phyloP scores from a whole-genome alignment of 306 rosid species.

The Macrotyloma uniflorum region DNA sequence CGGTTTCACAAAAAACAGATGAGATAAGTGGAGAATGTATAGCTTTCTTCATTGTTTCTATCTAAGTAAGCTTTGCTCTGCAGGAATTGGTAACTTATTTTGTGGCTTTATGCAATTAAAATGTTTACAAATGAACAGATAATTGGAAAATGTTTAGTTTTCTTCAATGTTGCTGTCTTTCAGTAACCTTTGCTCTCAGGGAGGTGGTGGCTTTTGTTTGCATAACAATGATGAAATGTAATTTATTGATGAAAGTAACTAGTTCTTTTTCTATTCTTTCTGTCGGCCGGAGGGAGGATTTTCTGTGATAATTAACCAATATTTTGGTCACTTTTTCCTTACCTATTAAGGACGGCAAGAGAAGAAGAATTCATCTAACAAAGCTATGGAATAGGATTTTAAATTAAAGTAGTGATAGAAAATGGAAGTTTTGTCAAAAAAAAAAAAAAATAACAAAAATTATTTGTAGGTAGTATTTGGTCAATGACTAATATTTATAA shows the following conservation, averaged over 20 bases:
- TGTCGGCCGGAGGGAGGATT: neutral
- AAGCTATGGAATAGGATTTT: neutral
- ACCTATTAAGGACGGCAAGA: neutral
- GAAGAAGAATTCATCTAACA: slow-evolving; percentile 3
- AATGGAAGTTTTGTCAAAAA: too few relatives aligned
- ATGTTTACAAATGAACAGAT: too few relatives aligned
- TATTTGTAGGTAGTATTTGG: too few relatives aligned
- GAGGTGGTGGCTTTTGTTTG: neutral
- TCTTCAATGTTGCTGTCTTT: too few relatives aligned
- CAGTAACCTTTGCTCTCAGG: too few relatives aligned
- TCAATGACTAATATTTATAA: too few relatives aligned
- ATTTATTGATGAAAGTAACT: neutral
- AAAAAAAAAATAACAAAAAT: too few relatives aligned
- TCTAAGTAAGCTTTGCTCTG: neutral
- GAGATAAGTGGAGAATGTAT: neutral
- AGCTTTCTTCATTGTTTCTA: neutral
- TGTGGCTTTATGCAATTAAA: too few relatives aligned
- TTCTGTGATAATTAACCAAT: neutral
- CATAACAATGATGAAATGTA: neutral
- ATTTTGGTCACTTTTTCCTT: neutral
- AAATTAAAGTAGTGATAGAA: neutral
- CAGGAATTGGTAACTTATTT: neutral
- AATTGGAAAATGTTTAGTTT: too few relatives aligned
- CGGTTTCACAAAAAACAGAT: neutral
- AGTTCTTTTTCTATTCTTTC: neutral